A percentile compares a stretch with the other conserved stretches of the same genome.
Evolutionary conservation across 257 asterid species (phyloP).

Genomic region (Nicotiana knightiana): DNA sequence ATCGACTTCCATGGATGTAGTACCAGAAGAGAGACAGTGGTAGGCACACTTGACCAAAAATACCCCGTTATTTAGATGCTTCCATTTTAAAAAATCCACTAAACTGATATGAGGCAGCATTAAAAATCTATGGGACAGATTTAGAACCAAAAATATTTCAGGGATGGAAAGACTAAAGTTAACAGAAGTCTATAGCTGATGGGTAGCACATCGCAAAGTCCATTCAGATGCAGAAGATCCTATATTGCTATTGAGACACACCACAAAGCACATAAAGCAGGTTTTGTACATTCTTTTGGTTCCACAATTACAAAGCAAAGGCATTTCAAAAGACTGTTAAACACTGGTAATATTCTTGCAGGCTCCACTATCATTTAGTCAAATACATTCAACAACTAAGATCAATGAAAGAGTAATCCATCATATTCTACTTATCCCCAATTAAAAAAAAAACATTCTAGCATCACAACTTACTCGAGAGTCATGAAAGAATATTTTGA

Average conservation of each 20-base stretch:
- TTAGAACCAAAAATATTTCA: not conserved
- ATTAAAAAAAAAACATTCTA: not conserved
- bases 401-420: not conserved
- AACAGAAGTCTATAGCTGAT: not conserved
- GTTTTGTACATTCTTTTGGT: not conserved
- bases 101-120: not conserved
- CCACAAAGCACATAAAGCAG: constrained; percentile 1
- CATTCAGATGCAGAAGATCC: not conserved
- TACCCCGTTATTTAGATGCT: not conserved
- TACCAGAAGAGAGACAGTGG: not conserved
- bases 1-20: not conserved
- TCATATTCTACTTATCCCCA: not conserved
- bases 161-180: not conserved
- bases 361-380: not conserved
- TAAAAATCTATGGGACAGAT: not conserved
- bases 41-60: not conserved
- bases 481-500: not conserved
- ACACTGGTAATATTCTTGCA: not conserved
- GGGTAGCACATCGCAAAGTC: not conserved
- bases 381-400: not conserved
- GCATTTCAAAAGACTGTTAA: not conserved
- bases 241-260: not conserved
- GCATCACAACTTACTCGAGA: not conserved
- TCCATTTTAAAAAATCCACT: not conserved
- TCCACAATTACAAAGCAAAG: not conserved